phyloP scores from a whole-genome alignment of 495 filamentous ascomycete species.

The Darksidea phi region DNA sequence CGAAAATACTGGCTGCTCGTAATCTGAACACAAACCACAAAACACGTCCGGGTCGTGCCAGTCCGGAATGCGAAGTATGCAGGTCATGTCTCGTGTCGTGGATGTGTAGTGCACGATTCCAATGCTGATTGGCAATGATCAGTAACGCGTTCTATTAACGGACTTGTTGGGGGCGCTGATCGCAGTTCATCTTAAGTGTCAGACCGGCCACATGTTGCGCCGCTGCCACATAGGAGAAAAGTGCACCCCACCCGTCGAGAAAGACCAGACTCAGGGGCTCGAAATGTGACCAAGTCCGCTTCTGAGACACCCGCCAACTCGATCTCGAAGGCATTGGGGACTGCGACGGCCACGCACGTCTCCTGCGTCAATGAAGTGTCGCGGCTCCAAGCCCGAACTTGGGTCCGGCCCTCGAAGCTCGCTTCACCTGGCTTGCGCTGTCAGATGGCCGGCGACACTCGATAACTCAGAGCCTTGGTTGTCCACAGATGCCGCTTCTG shows the following conservation, averaged over 20 bases:
- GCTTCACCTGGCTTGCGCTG: slow-evolving; percentile 31
- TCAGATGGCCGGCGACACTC: slow-evolving; percentile 4
- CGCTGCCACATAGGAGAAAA: slow-evolving; percentile 10
- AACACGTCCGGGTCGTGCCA: slow-evolving; percentile 22
- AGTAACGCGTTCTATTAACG: slow-evolving; percentile 27
- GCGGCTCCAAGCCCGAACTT: slow-evolving; percentile 15
- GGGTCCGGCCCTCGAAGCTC: slow-evolving; percentile 16
- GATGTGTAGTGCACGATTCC: slow-evolving; percentile 1
- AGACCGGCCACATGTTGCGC: slow-evolving; percentile 30
- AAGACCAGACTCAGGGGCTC: slow-evolving; percentile 32
- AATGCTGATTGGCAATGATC: slow-evolving; percentile 29
- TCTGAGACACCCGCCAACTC: slow-evolving; percentile 31
- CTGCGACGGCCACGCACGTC: slow-evolving; percentile 29
- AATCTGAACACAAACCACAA: slow-evolving; percentile 2
- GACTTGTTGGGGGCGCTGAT: slow-evolving; percentile 22
- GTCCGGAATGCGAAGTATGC: slow-evolving; percentile 27
- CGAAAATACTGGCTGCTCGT: slow-evolving; percentile 3
- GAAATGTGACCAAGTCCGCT: slow-evolving; percentile 13
- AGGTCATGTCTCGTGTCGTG: slow-evolving; percentile 35
- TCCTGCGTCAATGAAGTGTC: slow-evolving; percentile 11
- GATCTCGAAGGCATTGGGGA: slow-evolving; percentile 25
- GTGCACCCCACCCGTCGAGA: slow-evolving; percentile 12
- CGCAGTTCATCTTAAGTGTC: slow-evolving; percentile 34
- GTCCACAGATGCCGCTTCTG: slow-evolving; percentile 23
- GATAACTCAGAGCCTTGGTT: not conserved